Conservation (phyloP, 345 rosid genomes). For the Eucalyptus tenuipes region DNA sequence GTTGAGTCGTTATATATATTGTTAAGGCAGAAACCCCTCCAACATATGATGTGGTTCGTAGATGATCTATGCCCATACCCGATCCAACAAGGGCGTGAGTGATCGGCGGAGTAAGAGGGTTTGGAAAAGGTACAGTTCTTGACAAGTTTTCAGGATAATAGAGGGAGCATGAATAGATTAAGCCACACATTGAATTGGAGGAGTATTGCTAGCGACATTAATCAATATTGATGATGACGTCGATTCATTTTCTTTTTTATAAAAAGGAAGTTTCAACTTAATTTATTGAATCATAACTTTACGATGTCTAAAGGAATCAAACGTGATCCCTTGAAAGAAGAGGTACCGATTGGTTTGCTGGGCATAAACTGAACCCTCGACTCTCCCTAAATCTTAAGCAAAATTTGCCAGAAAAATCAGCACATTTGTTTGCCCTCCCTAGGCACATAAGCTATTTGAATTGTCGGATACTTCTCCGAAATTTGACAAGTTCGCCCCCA, state of each 20-base stretch:
- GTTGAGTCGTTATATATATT: neutral
- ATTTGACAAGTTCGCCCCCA: neutral
- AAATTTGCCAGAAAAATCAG: neutral
- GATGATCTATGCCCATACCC: neutral
- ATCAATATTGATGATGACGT: neutral
- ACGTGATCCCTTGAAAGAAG: neutral
- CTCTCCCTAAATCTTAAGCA: neutral
- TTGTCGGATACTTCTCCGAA: neutral
- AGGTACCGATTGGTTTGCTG: neutral
- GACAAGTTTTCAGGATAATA: neutral
- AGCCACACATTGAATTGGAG: neutral
- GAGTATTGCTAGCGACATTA: neutral
- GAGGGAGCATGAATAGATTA: neutral
- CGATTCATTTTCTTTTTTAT: neutral
- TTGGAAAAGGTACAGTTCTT: neutral
- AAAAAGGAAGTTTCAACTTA: neutral
- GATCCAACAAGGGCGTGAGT: neutral
- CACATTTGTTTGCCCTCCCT: neutral
- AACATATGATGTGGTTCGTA: neutral
- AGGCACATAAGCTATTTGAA: neutral
- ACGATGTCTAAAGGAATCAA: neutral
- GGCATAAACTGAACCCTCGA: neutral
- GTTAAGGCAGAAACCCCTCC: neutral
- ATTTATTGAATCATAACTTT: neutral
- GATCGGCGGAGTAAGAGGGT: neutral